A percentile compares a stretch with the other conserved stretches of the same genome.
Conservation (phyloP, 352 stramenopile species). For the Pelagophyceae sp. region DNA sequence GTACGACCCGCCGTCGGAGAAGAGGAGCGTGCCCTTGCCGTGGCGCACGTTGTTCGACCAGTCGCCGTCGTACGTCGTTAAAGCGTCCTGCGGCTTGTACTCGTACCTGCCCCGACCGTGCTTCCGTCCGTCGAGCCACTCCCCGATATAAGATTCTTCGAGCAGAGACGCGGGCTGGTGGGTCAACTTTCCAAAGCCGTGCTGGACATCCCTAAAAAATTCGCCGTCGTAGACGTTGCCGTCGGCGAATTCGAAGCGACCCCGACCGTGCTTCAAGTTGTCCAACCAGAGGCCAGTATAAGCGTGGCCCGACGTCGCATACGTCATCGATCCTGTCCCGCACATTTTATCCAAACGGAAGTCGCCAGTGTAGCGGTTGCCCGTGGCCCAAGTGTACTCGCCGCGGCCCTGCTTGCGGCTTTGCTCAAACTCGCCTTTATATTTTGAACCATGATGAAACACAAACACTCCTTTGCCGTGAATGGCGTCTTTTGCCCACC, state of each 20-base stretch:
- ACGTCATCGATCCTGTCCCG: constrained; percentile 45
- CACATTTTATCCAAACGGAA: constrained; percentile 59
- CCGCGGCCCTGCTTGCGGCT: constrained; percentile 60
- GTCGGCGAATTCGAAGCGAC: constrained; percentile 58
- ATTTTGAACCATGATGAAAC: constrained; percentile 40
- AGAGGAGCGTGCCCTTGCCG: constrained; percentile 37
- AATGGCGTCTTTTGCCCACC: constrained; percentile 44
- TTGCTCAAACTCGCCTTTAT: constrained; percentile 61
- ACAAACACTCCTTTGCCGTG: constrained; percentile 44
- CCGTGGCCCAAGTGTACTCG: constrained; percentile 56
- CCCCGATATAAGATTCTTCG: constrained; percentile 41
- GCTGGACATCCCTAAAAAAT: constrained; percentile 60
- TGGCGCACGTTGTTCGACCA: constrained; percentile 37
- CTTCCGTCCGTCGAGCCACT: constrained; percentile 33
- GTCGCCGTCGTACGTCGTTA: constrained; percentile 38
- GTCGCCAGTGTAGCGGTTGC: constrained; percentile 60
- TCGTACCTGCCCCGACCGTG: constrained; percentile 40
- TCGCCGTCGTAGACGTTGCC: constrained; percentile 70
- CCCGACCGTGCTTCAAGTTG: constrained; percentile 59
- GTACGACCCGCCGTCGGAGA: constrained; percentile 35
- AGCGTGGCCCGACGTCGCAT: constrained; percentile 42
- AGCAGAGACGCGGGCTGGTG: constrained; percentile 35
- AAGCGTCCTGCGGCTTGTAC: constrained; percentile 33
- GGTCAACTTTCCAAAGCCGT: constrained; percentile 63
- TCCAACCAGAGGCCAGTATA: constrained; percentile 70